These are phyloP conservation scores for Pouteria campechiana DNA, from an alignment of 179 eudicot species.

Conservation along the genomic window DNA sequence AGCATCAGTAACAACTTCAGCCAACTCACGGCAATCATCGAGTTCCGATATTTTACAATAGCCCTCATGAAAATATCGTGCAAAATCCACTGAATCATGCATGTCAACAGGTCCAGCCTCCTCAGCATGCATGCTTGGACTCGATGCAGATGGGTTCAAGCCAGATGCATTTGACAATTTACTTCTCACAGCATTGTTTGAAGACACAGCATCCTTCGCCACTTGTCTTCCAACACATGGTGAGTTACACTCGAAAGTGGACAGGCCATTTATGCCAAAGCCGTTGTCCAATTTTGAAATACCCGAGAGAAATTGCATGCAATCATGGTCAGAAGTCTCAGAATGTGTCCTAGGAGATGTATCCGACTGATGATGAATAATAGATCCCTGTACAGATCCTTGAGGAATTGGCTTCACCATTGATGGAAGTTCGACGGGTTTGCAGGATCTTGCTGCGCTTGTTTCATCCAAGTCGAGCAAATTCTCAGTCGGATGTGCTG, in stretches of 20 bases:
- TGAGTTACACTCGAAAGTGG: constrained; percentile 20
- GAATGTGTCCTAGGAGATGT: no score
- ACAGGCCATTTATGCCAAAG: constrained; percentile 43
- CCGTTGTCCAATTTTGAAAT: constrained; percentile 33
- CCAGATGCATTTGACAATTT: constrained; percentile 54
- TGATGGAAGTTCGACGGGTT: no score
- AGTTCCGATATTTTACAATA: constrained; percentile 58
- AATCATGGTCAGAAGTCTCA: no score
- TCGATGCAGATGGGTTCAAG: constrained; percentile 78
- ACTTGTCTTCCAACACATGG: constrained; percentile 21
- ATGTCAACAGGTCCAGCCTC: constrained; percentile 36
- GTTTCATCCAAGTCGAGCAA: constrained; percentile 12
- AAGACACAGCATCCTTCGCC: constrained; percentile 36
- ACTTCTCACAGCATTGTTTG: constrained; percentile 52
- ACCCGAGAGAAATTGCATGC: no score
- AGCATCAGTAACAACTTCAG: constrained; percentile 51
- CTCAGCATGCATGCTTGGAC: constrained; percentile 61
- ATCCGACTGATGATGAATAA: no score
- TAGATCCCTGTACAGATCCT: no score
- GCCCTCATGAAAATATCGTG: constrained; percentile 68
- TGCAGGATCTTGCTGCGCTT: no score
- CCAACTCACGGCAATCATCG: constrained; percentile 36
- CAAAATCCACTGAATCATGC: constrained; percentile 56
- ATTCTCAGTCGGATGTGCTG: constrained; percentile 14
- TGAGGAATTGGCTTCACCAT: no score